Base-by-base conservation (phyloP, 2,329 filamentous ascomycete species). In the Trichoderma koningii region DNA sequence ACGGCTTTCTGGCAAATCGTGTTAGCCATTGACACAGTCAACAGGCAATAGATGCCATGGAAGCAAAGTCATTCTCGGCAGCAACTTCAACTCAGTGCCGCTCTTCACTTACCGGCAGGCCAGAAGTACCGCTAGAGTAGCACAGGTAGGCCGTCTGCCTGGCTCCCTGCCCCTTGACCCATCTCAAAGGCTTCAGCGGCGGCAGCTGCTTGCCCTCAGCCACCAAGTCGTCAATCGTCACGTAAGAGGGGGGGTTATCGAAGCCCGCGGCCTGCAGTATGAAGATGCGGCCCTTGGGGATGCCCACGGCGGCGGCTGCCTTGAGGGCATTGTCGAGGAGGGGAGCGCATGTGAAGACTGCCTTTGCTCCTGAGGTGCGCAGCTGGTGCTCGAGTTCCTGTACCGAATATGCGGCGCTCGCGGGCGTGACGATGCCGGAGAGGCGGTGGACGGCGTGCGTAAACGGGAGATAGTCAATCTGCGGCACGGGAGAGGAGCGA, bases 71-170 rank as follows among this genome's bases (percentile, higher is more conserved):
- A 28, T 38, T 3, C 34, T 38, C 34, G 34, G 10, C 34, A 38
- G 34, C 3, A 30, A 12, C 2, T 10, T 19, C 28, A 17, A 41
- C 21, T 10, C n/a, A 38, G 21, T 5, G n/a, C 7, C 9, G n/a
- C 23, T 10, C 41, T 17, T 21, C 38, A 69, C 82, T 71, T 80
- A 90, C 88, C 17, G 91, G 91, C 44, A 93, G 77, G 3, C 91
- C 91, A 12, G 90, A 93, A 1, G 91, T 94, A 21, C 91, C 91
- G 73, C 88, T 91, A 0, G 89, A 92, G 74, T 92, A 93, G 77
- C 89, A 93, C 51, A 96, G 80, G 73, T 90, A 94, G 0, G 91
- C 89, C 6, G 87, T 87, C 70, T 89, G 87, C 62, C 85, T 85
- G 42, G 84, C 83, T 3, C 87, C 89, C 69, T 91, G 86, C 0